Base-by-base conservation (phyloP, 73 alveolate species). In the Blepharisma japonicum region DNA sequence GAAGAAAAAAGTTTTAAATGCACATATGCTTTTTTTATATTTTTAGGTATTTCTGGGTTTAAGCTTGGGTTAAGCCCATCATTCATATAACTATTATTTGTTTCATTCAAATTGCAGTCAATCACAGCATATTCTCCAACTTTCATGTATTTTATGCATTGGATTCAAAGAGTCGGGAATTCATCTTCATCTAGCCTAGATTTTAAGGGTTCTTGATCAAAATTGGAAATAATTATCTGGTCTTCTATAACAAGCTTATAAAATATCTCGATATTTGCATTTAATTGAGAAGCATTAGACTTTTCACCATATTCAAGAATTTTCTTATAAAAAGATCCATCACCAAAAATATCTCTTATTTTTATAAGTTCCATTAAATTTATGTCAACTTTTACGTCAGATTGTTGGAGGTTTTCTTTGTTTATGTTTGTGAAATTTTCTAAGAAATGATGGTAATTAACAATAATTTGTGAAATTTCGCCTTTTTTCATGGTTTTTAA, bases 301-400 rank as follows among this genome's bases (percentile, higher is more conserved):
- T 5, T 25, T 0, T 18, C 47, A 0, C 74, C 74, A 18, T n/a
- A 11, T 8, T 25, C 47, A 25, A 61, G 74, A 8, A 61, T 25
- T 61, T 61, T 61, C 46, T 61, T 61, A 61, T 14, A 61, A 5
- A 61, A 61, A 8, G 4, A n/a, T 25, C 74, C 74, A 61, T 61
- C 23, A 14, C 14, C 74, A 61, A 14, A 61, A 20, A 61, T 25
- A 5, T 61, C 74, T 9, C 47, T 61, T 0, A 61, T n/a, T 61
- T 61, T 61, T 18, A 61, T 48, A 5, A 18, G 74, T 2, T 25
- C 23, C 14, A 61, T 8, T 18, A 61, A 8, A n/a, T 25, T 25
- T 14, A 61, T 61, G 11, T 25, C 50, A 9, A 61, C 74, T 9
- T 14, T 61, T 9, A 25, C 50, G 23, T 61, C 74, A 20, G 14